Evolutionary conservation across 75 land plant genomes (phyloP).

Genomic region (Adiantum capillusveneris): DNA sequence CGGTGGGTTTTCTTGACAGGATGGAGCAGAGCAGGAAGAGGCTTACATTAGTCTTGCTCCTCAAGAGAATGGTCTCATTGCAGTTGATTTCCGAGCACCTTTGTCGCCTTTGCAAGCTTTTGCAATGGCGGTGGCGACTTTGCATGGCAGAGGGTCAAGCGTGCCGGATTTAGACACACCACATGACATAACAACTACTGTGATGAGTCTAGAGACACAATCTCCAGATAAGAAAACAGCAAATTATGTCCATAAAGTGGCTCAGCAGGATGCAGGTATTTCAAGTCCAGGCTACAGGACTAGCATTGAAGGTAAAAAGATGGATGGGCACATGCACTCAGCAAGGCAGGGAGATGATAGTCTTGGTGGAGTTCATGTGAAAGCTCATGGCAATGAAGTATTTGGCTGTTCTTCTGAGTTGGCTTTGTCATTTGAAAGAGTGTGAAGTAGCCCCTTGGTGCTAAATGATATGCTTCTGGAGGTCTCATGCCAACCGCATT

Average conservation of each 20-base stretch:
- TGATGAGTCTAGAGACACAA: no score
- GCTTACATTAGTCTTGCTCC: constrained; percentile 34
- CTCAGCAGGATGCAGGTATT: no score
- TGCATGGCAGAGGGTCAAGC: constrained; percentile 19
- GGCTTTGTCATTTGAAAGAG: constrained; percentile 1
- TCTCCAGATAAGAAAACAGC: no score
- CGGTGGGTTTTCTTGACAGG: neutral
- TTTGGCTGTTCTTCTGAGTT: neutral
- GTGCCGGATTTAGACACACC: neutral
- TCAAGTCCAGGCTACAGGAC: neutral
- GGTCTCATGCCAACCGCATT: no score
- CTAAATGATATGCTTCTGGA: no score
- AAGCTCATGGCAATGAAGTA: neutral
- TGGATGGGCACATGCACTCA: neutral
- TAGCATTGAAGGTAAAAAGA: neutral
- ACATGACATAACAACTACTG: neutral
- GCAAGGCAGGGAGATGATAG: neutral
- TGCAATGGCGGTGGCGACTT: constrained; percentile 39
- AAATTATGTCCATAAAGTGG: no score
- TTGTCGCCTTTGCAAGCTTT: constrained; percentile 54
- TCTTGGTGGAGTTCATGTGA: neutral
- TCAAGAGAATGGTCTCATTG: constrained; percentile 31
- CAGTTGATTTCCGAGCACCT: constrained; percentile 34
- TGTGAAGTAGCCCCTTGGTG: neutral
- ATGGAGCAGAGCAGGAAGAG: neutral